A percentile compares a stretch with the other conserved stretches of the same genome.
These are phyloP conservation scores for Blepharisma undulans DNA, from an alignment of 169 alveolate genomes.

Conservation along the genomic window DNA sequence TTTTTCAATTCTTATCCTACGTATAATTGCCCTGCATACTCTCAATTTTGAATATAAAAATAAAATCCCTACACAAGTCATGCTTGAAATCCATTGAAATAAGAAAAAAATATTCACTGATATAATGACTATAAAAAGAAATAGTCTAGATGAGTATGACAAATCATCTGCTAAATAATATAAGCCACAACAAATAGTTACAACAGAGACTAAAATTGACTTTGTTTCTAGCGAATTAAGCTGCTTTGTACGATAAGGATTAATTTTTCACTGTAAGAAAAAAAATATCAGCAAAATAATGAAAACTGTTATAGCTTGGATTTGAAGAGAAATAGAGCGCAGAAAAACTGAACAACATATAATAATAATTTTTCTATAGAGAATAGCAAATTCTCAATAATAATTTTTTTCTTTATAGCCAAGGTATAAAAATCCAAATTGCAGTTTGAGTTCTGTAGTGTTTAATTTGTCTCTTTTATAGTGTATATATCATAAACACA, in stretches of 20 bases:
- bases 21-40: not conserved
- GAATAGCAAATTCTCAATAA: not conserved
- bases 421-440: constrained; percentile 35
- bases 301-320: not conserved
- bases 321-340: not conserved
- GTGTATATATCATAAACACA: not conserved
- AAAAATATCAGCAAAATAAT: not conserved
- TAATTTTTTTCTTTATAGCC: not conserved
- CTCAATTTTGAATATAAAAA: not conserved
- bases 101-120: not conserved
- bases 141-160: not conserved
- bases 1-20: not conserved
- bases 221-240: constrained; percentile 46
- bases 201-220: constrained; percentile 20
- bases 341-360: constrained; percentile 40
- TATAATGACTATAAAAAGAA: not conserved
- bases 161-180: constrained; percentile 40
- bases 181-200: constrained; percentile 52
- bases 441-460: not conserved
- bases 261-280: not conserved
- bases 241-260: constrained; percentile 30
- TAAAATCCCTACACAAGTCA: not conserved
- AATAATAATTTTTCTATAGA: constrained; percentile 13
- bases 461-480: not conserved
- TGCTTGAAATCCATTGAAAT: not conserved